phyloP scores from a whole-genome alignment of 2,329 filamentous ascomycete genomes.

The Neofusicoccum cordaticola region DNA sequence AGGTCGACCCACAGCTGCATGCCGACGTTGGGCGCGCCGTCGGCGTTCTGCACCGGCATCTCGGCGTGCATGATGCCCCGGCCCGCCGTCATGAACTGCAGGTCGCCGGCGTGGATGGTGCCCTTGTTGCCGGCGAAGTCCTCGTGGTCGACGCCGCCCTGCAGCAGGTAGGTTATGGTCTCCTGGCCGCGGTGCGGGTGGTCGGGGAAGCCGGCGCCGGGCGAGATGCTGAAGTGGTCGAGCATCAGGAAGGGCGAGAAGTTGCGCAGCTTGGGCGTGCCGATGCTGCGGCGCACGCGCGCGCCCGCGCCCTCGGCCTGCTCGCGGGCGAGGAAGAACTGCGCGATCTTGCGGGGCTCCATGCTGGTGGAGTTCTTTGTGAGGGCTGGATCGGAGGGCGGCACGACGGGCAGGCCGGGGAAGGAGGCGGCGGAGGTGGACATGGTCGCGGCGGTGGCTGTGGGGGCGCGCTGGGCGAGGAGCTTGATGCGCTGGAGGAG shows the following conservation, averaged over 20 bases:
- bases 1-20: constrained; percentile 96
- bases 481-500: constrained; percentile 40
- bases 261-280: constrained; percentile 77
- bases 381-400: constrained; percentile 41
- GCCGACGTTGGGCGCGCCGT: constrained; percentile 76
- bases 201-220: constrained; percentile 85
- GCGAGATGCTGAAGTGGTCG: constrained; percentile 80
- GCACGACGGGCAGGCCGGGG: constrained; percentile 49
- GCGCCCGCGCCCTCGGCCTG: constrained; percentile 87
- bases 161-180: constrained; percentile 85
- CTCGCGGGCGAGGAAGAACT: constrained; percentile 80
- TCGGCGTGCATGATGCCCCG: constrained; percentile 91
- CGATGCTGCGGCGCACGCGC: constrained; percentile 80
- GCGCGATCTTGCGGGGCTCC: constrained; percentile 70
- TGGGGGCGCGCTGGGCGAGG: neutral
- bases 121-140: constrained; percentile 85
- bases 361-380: constrained; percentile 56
- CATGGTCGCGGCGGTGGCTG: constrained; percentile 22
- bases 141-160: constrained; percentile 84
- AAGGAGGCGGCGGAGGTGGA: constrained; percentile 36
- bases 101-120: constrained; percentile 79
- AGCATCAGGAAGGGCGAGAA: constrained; percentile 95
- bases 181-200: constrained; percentile 82
- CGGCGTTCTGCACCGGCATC: constrained; percentile 79
- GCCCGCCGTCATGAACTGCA: constrained; percentile 98